Evolutionary conservation across 164 flowering plant species (phyloP).

Genomic region (Tinospora cordifolia): DNA sequence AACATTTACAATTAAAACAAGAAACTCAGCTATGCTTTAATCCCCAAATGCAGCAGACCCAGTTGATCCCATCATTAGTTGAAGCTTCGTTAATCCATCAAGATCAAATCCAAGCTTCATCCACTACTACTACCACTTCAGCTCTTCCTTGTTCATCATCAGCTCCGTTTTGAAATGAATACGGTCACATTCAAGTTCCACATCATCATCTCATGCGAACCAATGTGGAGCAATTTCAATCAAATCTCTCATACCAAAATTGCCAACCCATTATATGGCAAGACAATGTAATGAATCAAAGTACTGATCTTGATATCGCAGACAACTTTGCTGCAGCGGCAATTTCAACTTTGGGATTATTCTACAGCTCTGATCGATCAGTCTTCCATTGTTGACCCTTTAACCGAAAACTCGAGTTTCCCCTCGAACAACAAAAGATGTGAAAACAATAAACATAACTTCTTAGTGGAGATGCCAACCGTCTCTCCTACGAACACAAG

Average conservation of each 20-base stretch:
- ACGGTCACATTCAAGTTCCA: too few relatives aligned
- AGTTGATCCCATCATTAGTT: neutral
- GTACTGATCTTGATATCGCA: neutral
- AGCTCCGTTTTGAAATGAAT: slow-evolving; percentile 21
- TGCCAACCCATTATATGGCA: slow-evolving; percentile 30
- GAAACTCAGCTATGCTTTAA: slow-evolving; percentile 18
- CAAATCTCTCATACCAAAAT: slow-evolving; percentile 19
- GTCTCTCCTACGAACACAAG: too few relatives aligned
- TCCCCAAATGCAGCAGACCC: slow-evolving; percentile 7
- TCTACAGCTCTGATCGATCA: slow-evolving; percentile 26
- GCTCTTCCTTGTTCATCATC: slow-evolving; percentile 16
- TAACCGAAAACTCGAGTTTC: slow-evolving; percentile 23
- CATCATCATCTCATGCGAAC: slow-evolving; percentile 24
- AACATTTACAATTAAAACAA: too few relatives aligned
- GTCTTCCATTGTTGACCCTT: slow-evolving; percentile 20
- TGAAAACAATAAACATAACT: too few relatives aligned
- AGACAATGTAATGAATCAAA: slow-evolving; percentile 17
- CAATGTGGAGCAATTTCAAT: slow-evolving; percentile 28
- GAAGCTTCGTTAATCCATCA: slow-evolving; percentile 10
- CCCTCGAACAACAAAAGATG: slow-evolving; percentile 25
- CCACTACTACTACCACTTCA: slow-evolving; percentile 9
- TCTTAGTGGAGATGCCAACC: too few relatives aligned
- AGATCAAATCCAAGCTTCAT: slow-evolving; percentile 14
- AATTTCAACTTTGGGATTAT: slow-evolving; percentile 13
- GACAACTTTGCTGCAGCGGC: slow-evolving; percentile 23